phyloP scores from a whole-genome alignment of 306 rosid species.

The Parietaria judaica region DNA sequence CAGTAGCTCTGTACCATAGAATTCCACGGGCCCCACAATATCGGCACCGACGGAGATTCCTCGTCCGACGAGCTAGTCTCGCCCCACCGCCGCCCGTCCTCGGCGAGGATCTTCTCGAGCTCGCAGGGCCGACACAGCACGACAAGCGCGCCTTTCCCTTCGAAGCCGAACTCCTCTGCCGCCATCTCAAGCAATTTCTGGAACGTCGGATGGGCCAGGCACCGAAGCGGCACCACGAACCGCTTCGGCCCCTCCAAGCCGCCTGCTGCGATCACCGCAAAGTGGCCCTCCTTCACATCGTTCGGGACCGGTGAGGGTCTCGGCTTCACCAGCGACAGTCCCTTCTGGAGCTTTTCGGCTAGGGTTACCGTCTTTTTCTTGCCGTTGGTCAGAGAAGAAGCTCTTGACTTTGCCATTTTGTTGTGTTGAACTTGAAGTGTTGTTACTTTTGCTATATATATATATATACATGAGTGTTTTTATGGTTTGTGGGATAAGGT shows the following conservation, averaged over 20 bases:
- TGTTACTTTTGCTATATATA: neutral
- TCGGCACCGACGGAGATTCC: neutral
- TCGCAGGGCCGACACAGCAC: constrained; percentile 59
- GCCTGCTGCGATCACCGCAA: constrained; percentile 57
- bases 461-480: constrained; percentile 7
- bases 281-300: constrained; percentile 85
- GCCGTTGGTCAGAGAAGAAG: constrained; percentile 4
- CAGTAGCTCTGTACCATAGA: constrained; percentile 31
- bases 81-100: constrained; percentile 23
- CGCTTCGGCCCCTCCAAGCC: constrained; percentile 46
- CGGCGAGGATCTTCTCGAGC: constrained; percentile 50
- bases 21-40: constrained; percentile 24
- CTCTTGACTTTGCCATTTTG: constrained; percentile 32
- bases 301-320: constrained; percentile 34
- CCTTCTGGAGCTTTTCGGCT: constrained; percentile 55
- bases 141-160: constrained; percentile 60
- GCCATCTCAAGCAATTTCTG: constrained; percentile 57
- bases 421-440: neutral
- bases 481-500: constrained; percentile 13
- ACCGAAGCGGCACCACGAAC: constrained; percentile 58
- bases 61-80: neutral
- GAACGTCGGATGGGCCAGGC: constrained; percentile 49
- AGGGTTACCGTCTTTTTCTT: constrained; percentile 36
- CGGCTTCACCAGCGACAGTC: constrained; percentile 32
- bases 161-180: constrained; percentile 78